These are phyloP conservation scores for Pyracantha coccinea DNA, from an alignment of 331 rosid species.

Conservation along the genomic window DNA sequence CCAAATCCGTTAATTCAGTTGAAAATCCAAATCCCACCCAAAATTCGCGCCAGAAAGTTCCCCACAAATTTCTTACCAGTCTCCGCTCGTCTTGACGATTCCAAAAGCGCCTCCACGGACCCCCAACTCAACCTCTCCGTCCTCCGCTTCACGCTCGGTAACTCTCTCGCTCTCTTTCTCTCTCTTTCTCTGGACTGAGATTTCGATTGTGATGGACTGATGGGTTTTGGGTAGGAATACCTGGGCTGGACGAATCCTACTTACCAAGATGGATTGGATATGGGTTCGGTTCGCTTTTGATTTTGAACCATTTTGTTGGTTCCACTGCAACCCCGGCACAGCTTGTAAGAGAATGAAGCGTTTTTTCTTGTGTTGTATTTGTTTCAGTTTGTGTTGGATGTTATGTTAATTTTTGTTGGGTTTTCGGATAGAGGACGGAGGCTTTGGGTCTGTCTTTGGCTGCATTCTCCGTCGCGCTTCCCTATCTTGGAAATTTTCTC, in stretches of 20 bases:
- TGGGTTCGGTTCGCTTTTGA: constrained; percentile 77
- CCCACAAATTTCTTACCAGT: constrained; percentile 16
- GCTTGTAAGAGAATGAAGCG: constrained; percentile 33
- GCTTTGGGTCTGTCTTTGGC: constrained; percentile 81
- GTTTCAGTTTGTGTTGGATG: neutral
- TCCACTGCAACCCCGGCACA: constrained; percentile 55
- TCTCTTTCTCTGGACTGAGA: neutral
- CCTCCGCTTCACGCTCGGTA: constrained; percentile 90
- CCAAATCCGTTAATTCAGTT: constrained; percentile 17
- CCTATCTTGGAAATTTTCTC: constrained; percentile 79
- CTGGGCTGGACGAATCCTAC: constrained; percentile 93
- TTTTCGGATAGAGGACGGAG: constrained; percentile 51
- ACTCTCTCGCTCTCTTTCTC: too few relatives aligned
- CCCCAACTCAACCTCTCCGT: constrained; percentile 77
- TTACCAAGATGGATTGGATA: constrained; percentile 97
- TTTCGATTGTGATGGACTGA: neutral
- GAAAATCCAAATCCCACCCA: constrained; percentile 2
- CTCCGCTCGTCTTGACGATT: constrained; percentile 48
- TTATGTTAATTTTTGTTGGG: neutral
- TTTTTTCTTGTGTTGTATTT: neutral
- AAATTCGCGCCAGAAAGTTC: constrained; percentile 24
- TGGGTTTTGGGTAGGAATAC: constrained; percentile 49
- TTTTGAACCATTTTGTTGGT: constrained; percentile 64
- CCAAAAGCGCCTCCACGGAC: constrained; percentile 26
- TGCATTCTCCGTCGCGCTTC: constrained; percentile 59